Evolutionary conservation across 2,329 filamentous ascomycete genomes (phyloP), one percentile per base, ranked within the genome.

Genomic region (Arachnopeziza araneosa): DNA sequence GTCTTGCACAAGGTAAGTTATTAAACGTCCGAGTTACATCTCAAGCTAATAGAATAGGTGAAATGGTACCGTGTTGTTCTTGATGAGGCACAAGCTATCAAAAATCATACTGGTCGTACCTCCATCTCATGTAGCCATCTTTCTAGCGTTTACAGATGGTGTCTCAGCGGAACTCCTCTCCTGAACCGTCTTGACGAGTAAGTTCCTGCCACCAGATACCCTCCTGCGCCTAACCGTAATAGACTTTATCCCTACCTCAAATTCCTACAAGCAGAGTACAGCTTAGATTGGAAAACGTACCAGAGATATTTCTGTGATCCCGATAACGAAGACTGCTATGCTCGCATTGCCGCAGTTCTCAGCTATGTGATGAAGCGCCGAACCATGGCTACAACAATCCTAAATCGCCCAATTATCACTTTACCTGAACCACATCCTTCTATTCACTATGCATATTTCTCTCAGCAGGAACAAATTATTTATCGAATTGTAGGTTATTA

Each of bases 61-160:
- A 14, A 19, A n/a, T 54, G 52, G 73, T 77, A 80, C 50, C 72
- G 84, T 1, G 61, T 86, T 2, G 76, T 86, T 1, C 71, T 86
- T 0, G 83, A 86, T 52, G 83, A 86, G 65, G 82, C 78, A 0
- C 83, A 85, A 55, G 66, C 65, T 0, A 83, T 86, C 61, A 85
- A 84, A 62, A 85, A 83, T 30, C 70, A 76, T 6, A 59, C 59
- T 0, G 69, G 71, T 0, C 57, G 64, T 9, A 80, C 77, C 0
- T 77, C 75, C 0, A 68, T 79, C 44, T 79, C 79, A 2, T 80
- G 77, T 61, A 74, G 75, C 72, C 60, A 68, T 24, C 60, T 73
- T 1, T 63, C 64, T 49, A 65, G 63, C 10, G 62, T 69, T 17
- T 72, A 68, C 55, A 59, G 70, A 23, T 73, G 70, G 70, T 70